Evolutionary conservation across 192 early-diverging fungal genomes (phyloP), one percentile per base, ranked within the genome.

Genomic region (Coemansia aciculifera): DNA sequence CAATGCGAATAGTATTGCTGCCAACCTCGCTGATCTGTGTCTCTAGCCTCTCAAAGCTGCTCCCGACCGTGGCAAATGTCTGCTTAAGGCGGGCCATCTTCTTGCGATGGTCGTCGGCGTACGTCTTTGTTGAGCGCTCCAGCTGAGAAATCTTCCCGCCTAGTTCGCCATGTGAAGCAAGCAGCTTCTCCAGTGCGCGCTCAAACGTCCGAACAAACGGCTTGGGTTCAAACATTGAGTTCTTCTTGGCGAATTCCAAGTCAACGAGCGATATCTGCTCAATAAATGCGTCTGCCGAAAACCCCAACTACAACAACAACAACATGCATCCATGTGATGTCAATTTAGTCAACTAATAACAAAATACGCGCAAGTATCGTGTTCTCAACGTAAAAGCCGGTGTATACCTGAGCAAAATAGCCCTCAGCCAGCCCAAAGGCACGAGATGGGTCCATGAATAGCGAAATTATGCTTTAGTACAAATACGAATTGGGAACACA

Each of bases 1-100:
- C 95, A 69, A 99, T 96, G 57, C 93, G 87, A 44, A 98, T 91
- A n/a, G 96, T 94, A 23, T 96, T 97, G 68, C 93, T 95, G 73
- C 96, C 92, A 9, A 99, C 94, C 75, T 96, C 91, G 62, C 89
- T 90, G 39, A 98, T 90, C 59, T 95, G 87, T 29, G 85, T 85
- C 77, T 99, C 95, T 46, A 99, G 83, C 37, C 85, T 84, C 69
- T 97, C 94, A 77, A 96, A 94, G 39, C 93, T 91, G 44, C 81
- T 84, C 80, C 94, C 90, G 4, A 98, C 94, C 51, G 93, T 94
- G 48, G 91, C 91, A 76, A 97, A 95, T 6, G 90, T 90, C 23
- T 83, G 75, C 43, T 89, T 87, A 23, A 99, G 77, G 37, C 97
- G 91, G 13, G 84, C 83, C 59, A 97, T 84, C 62, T 92, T 91